Evolutionary conservation across 1,139 yeast genomes (phyloP).

Genomic region (Suhomyces wounanorum): DNA sequence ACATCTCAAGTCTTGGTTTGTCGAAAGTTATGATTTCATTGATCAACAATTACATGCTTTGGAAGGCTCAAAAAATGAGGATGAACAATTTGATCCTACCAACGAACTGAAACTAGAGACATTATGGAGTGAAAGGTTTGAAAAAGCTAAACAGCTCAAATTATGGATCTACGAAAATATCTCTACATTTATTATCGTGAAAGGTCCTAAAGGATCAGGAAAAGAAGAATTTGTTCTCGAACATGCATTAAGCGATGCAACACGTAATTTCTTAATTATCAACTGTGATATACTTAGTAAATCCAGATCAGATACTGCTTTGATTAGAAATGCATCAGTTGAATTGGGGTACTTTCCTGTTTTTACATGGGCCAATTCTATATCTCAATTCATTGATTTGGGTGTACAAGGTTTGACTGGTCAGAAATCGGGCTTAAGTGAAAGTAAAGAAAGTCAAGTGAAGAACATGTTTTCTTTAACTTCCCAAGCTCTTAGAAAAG

Average conservation of each 20-base stretch:
- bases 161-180: slow-evolving; percentile 72
- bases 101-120: slow-evolving; percentile 28
- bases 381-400: slow-evolving; percentile 79
- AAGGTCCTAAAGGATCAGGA: slow-evolving; percentile 95
- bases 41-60: slow-evolving; percentile 16
- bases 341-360: slow-evolving; percentile 91
- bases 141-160: slow-evolving; percentile 65
- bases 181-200: slow-evolving; percentile 77
- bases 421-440: slow-evolving; percentile 89
- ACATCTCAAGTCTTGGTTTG: slow-evolving; percentile 27
- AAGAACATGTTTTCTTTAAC: slow-evolving; percentile 79
- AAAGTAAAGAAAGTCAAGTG: slow-evolving; percentile 79
- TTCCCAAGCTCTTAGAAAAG: slow-evolving; percentile 67
- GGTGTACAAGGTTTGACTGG: slow-evolving; percentile 91
- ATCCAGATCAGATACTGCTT: slow-evolving; percentile 70
- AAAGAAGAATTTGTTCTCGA: slow-evolving; percentile 78
- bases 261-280: slow-evolving; percentile 62
- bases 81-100: slow-evolving; percentile 12
- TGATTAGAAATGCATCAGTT: slow-evolving; percentile 66
- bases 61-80: slow-evolving; percentile 1
- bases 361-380: slow-evolving; percentile 86
- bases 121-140: slow-evolving; percentile 72
- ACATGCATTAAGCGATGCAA: slow-evolving; percentile 56
- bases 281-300: slow-evolving; percentile 80
- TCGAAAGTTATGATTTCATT: slow-evolving; percentile 29